These are phyloP conservation scores for Ashbya aceris DNA, from an alignment of 1,139 yeast species.

Conservation along the genomic window DNA sequence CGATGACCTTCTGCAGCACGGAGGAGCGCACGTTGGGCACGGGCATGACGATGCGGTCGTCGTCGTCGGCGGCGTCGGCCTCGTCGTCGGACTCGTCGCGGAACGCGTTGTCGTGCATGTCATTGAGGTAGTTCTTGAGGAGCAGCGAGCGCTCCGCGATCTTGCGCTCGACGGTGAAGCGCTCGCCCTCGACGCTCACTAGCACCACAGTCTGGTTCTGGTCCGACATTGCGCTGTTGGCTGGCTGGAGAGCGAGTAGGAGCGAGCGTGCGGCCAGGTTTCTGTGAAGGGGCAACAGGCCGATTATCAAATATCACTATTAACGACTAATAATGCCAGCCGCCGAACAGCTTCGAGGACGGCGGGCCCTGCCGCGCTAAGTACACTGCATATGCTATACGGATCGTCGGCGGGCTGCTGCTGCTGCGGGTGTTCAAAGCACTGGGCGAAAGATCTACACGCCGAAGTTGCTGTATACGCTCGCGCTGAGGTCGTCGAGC, in stretches of 20 bases:
- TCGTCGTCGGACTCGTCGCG: constrained; percentile 37
- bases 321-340: no score
- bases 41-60: constrained; percentile 70
- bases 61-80: constrained; percentile 42
- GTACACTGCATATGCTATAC: no score
- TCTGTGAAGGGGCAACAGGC: no score
- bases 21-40: constrained; percentile 83
- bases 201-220: constrained; percentile 37
- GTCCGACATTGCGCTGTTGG: constrained; percentile 4
- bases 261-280: no score
- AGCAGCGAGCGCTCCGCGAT: constrained; percentile 86
- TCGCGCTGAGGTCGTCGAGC: constrained; percentile 80
- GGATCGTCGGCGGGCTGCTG: no score
- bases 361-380: no score
- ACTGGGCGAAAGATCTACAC: no score
- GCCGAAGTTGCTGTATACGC: constrained; percentile 80
- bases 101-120: constrained; percentile 54
- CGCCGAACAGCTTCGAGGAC: no score
- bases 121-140: constrained; percentile 85
- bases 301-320: no score
- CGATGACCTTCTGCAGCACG: constrained; percentile 83
- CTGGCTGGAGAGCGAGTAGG: no score
- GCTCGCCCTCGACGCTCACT: constrained; percentile 65
- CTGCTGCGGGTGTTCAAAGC: no score
- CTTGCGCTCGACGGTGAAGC: constrained; percentile 64